A percentile compares a stretch with the other conserved stretches of the same genome.
These are phyloP conservation scores for Cadophora gregata DNA, from an alignment of 2,329 filamentous ascomycete species.

Conservation along the genomic window DNA sequence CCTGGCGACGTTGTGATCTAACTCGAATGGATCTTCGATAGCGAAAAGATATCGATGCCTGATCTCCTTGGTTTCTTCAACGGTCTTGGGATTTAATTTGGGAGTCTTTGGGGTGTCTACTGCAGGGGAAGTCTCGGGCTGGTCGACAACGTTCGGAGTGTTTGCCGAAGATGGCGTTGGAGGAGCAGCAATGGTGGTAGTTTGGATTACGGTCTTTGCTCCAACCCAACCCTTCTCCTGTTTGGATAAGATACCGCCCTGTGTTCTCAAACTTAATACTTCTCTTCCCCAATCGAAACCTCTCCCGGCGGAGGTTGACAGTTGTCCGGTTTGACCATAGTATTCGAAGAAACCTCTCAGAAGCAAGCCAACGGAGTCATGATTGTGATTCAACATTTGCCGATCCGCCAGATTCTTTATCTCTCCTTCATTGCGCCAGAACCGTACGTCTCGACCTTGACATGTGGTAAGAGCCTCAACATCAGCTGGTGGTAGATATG, in stretches of 20 bases:
- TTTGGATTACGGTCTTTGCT: slow-evolving; percentile 72
- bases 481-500: slow-evolving; percentile 50
- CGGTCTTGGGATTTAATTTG: slow-evolving; percentile 30
- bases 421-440: slow-evolving; percentile 77
- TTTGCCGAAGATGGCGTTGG: slow-evolving; percentile 32
- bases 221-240: slow-evolving; percentile 83
- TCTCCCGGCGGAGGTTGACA: slow-evolving; percentile 56
- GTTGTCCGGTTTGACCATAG: slow-evolving; percentile 68
- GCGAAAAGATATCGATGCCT: slow-evolving; percentile 84
- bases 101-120: slow-evolving; percentile 23
- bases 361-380: slow-evolving; percentile 71
- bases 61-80: slow-evolving; percentile 63
- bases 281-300: slow-evolving; percentile 83
- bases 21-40: slow-evolving; percentile 91
- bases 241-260: slow-evolving; percentile 74
- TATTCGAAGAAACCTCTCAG: slow-evolving; percentile 89
- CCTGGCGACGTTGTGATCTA: slow-evolving; percentile 84
- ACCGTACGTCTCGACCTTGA: slow-evolving; percentile 73
- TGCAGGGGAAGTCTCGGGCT: slow-evolving; percentile 9
- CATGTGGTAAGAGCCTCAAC: slow-evolving; percentile 51
- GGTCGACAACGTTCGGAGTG: slow-evolving; percentile 17
- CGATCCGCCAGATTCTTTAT: slow-evolving; percentile 65
- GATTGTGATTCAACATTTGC: slow-evolving; percentile 70
- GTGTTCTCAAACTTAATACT: slow-evolving; percentile 77
- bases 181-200: slow-evolving; percentile 47